Base-by-base conservation (phyloP, 1,284 basidiomycete species). In the Wallemia hederae region DNA sequence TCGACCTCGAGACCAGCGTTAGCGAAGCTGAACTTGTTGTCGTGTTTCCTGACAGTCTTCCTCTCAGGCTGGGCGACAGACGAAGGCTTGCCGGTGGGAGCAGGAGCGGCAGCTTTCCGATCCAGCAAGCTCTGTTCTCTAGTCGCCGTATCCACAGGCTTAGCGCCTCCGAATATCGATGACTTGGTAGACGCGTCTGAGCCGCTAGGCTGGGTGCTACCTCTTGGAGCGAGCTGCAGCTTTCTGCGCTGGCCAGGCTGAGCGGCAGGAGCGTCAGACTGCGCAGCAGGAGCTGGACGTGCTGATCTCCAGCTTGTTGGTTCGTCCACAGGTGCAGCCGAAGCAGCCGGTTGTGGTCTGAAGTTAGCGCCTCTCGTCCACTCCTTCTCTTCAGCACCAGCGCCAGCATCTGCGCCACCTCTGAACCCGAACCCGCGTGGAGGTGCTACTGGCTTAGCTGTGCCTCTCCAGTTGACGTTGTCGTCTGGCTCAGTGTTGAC, bases 381-480 rank as follows among this genome's bases (percentile, higher is more conserved):
- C 39, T 49, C 39, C 39, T 49, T 49, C 14, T 49, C n/a, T 5
- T 49, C 39, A 11, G n/a, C 39, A n/a, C n/a, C 39, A 17, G n/a
- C 39, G 11, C 14, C 29, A n/a, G n/a, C n/a, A 31, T 17, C 14
- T 11, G 39, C 39, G 22, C 39, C 19, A 49, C 39, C 39, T 3
- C n/a, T n/a, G n/a, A 49, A 49, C 11, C 39, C 39, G 39, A 49
- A 49, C 5, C 39, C 39, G 11, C 39, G 39, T 11, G 39, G 39
- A 5, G 39, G 39, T 5, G 39, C 39, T 9, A 49, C 39, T 17
- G 39, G 39, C 14, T 22, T 14, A 14, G 39, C 39, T 7, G 39
- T 49, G n/a, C 39, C 39, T 49, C 39, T 49, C 39, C 39, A 49
- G n/a, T 49, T 49, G n/a, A 49, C 39, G 39, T 49, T 49, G 39